Evolutionary conservation across 129 eudicot genomes (phyloP).

Genomic region (Saussurea involucrata): DNA sequence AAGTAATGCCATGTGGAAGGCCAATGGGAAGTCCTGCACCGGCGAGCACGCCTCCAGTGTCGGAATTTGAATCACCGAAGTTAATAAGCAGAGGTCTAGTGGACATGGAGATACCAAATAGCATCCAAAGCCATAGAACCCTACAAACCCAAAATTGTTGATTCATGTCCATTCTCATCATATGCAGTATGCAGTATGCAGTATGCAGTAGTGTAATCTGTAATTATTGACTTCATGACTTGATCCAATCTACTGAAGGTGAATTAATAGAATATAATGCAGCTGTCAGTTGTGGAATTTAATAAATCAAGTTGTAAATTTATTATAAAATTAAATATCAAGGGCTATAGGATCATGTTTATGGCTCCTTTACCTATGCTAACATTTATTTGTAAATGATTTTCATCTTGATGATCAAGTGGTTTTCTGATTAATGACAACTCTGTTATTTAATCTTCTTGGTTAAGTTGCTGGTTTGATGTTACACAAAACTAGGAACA

Average conservation of each 20-base stretch:
- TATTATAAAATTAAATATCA: not conserved
- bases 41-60: constrained; percentile 40
- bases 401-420: no score
- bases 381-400: no score
- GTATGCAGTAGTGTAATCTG: not conserved
- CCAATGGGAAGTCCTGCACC: constrained; percentile 45
- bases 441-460: no score
- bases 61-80: constrained; percentile 46
- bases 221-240: constrained; percentile 9
- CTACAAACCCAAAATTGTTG: not conserved
- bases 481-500: not conserved
- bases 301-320: constrained; percentile 10
- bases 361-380: no score
- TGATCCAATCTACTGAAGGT: not conserved
- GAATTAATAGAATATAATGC: not conserved
- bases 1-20: constrained; percentile 45
- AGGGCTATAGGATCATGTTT: not conserved
- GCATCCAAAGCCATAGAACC: constrained; percentile 21
- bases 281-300: constrained; percentile 8
- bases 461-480: no score
- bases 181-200: no score
- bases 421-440: not conserved
- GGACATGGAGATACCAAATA: not conserved
- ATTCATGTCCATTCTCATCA: not conserved
- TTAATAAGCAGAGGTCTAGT: constrained; percentile 19